Evolutionary conservation across 306 rosid species (phyloP), one percentile per base, ranked within the genome.

Genomic region (Hippophae tibetana): DNA sequence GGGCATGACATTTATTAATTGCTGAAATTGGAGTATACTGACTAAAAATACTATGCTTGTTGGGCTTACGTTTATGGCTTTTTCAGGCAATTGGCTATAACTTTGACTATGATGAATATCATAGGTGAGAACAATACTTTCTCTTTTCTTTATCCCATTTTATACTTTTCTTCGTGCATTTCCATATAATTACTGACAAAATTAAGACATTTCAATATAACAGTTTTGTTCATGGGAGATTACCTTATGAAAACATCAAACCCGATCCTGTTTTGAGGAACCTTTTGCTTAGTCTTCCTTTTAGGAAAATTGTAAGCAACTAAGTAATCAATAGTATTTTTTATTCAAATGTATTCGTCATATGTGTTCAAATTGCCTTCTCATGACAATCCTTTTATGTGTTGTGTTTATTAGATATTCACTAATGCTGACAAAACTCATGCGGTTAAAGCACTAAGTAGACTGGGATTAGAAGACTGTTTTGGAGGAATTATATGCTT

Each of bases 401-500:
- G 60, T 14, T 65, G 8, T 58, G 53, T 18, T 2, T 7, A 49
- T 49, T 46, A 93, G 99, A 88, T 93, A 61, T 93, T 93, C 80
- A 93, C 99, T 78, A 88, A 93, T 47, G 95, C 97, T 49, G 99
- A 93, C 72, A 70, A 76, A 72, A 74, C 75, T 25, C 99, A 88
- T 60, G 90, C 99, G 43, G 73, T 70, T 56, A 77, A 84, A 69
- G 90, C 84, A 58, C 88, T 93, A 13, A 74, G 68, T 67, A 93
- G 73, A 74, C 96, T 93, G 71, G 99, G 97, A 57, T 79, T 93
- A 58, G 95, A 88, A 59, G 97, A 82, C 43, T 86, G 90, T 69
- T 93, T 93, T 72, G 95, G 86, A 74, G 95, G 97, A 62, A 88
- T 93, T 31, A 77, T 86, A 54, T 93, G 97, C 76, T 93, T 93